phyloP scores from a whole-genome alignment of 345 rosid genomes.

The Brassica incana region DNA sequence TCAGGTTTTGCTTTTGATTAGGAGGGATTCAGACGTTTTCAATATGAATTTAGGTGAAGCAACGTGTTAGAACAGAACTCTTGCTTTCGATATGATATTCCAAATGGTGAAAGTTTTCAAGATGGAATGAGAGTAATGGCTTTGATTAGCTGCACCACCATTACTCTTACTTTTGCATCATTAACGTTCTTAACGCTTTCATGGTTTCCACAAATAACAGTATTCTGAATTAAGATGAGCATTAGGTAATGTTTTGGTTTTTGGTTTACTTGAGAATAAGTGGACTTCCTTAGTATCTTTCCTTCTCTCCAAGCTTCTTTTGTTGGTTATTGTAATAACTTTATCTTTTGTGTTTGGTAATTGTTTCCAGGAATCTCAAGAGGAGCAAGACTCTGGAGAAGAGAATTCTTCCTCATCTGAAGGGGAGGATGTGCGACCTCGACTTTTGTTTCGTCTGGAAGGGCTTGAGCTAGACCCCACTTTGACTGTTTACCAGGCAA shows the following conservation, averaged over 20 bases:
- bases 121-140: no score
- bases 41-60: conserved; percentile 40
- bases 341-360: conserved; percentile 6
- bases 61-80: conserved; percentile 14
- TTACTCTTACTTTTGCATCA: neutral
- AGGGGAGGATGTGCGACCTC: conserved; percentile 41
- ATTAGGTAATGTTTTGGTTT: conserved; percentile 3
- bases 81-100: no score
- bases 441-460: conserved; percentile 63
- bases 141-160: no score
- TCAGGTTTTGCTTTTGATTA: conserved; percentile 26
- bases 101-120: no score
- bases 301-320: conserved; percentile 16
- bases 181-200: neutral
- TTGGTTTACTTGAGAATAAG: no score
- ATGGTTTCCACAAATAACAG: neutral
- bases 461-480: conserved; percentile 60
- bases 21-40: conserved; percentile 39
- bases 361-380: conserved; percentile 45
- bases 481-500: conserved; percentile 71
- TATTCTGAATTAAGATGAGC: conserved; percentile 13
- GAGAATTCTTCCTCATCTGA: conserved; percentile 39
- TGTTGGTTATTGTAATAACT: conserved; percentile 5
- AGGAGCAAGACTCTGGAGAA: conserved; percentile 29
- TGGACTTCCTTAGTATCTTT: no score